These are phyloP conservation scores for Avena sativa DNA, from an alignment of 176 grass and related monocot genomes.

Conservation along the genomic window DNA sequence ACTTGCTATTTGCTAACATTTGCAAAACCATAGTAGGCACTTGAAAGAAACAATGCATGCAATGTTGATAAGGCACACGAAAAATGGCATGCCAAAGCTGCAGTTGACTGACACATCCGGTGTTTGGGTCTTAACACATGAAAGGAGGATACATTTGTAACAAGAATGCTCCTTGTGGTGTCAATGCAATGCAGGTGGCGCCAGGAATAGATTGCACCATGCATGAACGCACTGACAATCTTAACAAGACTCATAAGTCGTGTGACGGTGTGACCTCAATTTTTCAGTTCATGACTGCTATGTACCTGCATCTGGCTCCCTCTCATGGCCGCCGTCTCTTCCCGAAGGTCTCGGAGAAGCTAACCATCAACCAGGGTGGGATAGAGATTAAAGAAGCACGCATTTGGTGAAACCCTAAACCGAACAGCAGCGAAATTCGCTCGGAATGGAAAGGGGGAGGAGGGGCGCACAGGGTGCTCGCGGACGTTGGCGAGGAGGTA, in stretches of 20 bases:
- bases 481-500: constrained; percentile 89
- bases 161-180: not conserved
- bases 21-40: not conserved
- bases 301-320: constrained; percentile 96
- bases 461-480: constrained; percentile 67
- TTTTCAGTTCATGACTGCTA: not conserved
- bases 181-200: not conserved
- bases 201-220: not conserved
- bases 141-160: not conserved
- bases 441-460: not conserved
- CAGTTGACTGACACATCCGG: not conserved
- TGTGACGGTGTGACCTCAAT: not conserved
- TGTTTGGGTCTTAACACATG: not conserved
- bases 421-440: not conserved
- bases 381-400: constrained; percentile 1
- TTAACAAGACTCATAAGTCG: not conserved
- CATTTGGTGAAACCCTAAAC: not conserved
- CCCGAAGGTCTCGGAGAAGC: constrained; percentile 81
- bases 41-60: not conserved
- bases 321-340: constrained; percentile 79
- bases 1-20: not conserved
- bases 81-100: not conserved
- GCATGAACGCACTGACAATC: not conserved
- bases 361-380: constrained; percentile 25
- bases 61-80: not conserved